Conservation (phyloP, 805 yeast species). For the Saturnispora besseyi region DNA sequence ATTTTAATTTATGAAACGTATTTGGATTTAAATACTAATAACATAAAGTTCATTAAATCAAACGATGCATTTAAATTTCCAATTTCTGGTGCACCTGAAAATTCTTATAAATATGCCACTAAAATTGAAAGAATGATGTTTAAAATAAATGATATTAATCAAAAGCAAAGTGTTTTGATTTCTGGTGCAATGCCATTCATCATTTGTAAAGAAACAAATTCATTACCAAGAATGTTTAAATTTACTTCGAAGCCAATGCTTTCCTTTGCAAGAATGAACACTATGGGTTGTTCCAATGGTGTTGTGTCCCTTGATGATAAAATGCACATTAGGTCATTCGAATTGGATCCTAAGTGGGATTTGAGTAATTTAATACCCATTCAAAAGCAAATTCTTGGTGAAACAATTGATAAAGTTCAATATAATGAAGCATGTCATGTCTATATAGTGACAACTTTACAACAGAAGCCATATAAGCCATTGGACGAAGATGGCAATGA, state of each 20-base stretch:
- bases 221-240: constrained; percentile 56
- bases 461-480: constrained; percentile 51
- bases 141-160: constrained; percentile 48
- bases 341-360: constrained; percentile 35
- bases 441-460: constrained; percentile 52
- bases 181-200: constrained; percentile 69
- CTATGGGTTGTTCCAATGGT: constrained; percentile 32
- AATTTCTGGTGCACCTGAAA: constrained; percentile 73
- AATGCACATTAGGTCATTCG: constrained; percentile 57
- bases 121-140: constrained; percentile 60
- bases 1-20: constrained; percentile 55
- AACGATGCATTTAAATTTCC: constrained; percentile 34
- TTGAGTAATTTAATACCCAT: constrained; percentile 58
- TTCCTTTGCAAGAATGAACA: constrained; percentile 51
- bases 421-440: constrained; percentile 62
- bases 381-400: constrained; percentile 42
- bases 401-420: constrained; percentile 54
- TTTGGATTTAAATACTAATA: constrained; percentile 32
- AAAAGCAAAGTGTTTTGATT: constrained; percentile 52
- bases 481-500: constrained; percentile 66
- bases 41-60: constrained; percentile 34
- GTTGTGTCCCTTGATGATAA: constrained; percentile 64
- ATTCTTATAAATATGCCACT: constrained; percentile 62
- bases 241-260: constrained; percentile 57
- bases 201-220: constrained; percentile 53